phyloP scores from a whole-genome alignment of 331 rosid species.

The Malus hybrid region DNA sequence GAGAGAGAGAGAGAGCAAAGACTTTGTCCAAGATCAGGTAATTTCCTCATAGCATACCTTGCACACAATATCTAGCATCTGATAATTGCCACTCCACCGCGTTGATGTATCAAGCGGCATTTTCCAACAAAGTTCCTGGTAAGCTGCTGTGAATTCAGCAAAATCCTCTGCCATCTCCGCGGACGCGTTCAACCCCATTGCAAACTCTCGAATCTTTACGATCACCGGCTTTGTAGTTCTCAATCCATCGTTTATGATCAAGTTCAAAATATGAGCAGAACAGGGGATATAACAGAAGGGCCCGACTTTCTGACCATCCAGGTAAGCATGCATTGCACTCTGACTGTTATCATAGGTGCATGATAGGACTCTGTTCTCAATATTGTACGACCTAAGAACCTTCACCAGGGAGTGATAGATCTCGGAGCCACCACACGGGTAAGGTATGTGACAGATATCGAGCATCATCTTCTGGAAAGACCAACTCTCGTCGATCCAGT shows the following conservation, averaged over 20 bases:
- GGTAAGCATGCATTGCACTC: constrained; percentile 42
- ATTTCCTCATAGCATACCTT: constrained; percentile 48
- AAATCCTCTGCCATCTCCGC: constrained; percentile 64
- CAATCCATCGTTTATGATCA: constrained; percentile 85
- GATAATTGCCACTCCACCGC: constrained; percentile 93
- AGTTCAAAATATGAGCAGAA: constrained; percentile 75
- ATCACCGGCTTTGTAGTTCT: constrained; percentile 51
- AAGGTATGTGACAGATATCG: constrained; percentile 73
- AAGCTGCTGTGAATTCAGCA: constrained; percentile 55
- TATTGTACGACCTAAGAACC: constrained; percentile 71
- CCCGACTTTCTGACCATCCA: constrained; percentile 71
- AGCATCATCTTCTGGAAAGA: constrained; percentile 77
- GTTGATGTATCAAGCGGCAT: constrained; percentile 84
- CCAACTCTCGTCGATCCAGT: constrained; percentile 92
- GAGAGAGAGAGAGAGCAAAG: background rate
- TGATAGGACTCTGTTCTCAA: constrained; percentile 74
- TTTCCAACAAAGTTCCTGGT: constrained; percentile 88
- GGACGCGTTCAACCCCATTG: constrained; percentile 63
- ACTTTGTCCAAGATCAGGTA: background rate
- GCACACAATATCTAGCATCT: constrained; percentile 80
- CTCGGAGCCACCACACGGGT: constrained; percentile 70
- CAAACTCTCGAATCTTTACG: constrained; percentile 78
- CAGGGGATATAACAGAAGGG: constrained; percentile 89
- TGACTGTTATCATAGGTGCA: constrained; percentile 89
- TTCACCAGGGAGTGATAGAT: constrained; percentile 55